Evolutionary conservation across 129 eudicot species (phyloP).

Genomic region (Scalesia atractyloides): DNA sequence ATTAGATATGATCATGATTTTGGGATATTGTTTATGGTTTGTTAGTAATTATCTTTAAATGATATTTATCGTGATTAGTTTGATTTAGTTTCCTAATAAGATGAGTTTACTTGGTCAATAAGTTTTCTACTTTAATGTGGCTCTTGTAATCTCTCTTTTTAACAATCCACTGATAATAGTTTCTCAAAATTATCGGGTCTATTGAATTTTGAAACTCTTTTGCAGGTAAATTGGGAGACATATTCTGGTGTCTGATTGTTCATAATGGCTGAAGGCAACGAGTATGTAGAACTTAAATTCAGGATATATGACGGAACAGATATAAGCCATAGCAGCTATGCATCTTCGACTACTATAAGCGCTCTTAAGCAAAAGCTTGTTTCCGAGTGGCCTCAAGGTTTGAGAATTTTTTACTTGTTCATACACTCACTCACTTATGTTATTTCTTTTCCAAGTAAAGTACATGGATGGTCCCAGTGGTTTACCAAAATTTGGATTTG

Average conservation of each 20-base stretch:
- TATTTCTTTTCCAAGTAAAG: background rate
- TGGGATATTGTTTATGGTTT: background rate
- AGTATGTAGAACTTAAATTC: constrained; percentile 66
- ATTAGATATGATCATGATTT: background rate
- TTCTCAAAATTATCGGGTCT: background rate
- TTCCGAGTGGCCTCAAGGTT: constrained; percentile 93
- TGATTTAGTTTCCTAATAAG: background rate
- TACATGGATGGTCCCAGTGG: no score
- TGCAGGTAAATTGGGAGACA: constrained; percentile 49
- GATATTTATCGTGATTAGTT: background rate
- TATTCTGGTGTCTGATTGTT: constrained; percentile 29
- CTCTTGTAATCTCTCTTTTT: background rate
- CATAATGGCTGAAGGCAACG: constrained; percentile 70
- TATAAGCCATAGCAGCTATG: constrained; percentile 64
- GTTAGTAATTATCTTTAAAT: background rate
- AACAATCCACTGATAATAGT: background rate
- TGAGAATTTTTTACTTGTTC: constrained; percentile 5
- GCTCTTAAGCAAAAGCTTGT: constrained; percentile 74
- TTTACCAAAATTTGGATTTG: no score
- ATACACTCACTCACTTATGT: constrained; percentile 9
- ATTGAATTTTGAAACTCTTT: constrained; percentile 13
- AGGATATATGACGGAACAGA: constrained; percentile 78
- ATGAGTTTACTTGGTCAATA: background rate
- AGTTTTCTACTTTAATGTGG: background rate
- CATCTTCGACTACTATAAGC: constrained; percentile 53